phyloP scores from a whole-genome alignment of 2,329 filamentous ascomycete species.

The Exophiala dermatitidis region DNA sequence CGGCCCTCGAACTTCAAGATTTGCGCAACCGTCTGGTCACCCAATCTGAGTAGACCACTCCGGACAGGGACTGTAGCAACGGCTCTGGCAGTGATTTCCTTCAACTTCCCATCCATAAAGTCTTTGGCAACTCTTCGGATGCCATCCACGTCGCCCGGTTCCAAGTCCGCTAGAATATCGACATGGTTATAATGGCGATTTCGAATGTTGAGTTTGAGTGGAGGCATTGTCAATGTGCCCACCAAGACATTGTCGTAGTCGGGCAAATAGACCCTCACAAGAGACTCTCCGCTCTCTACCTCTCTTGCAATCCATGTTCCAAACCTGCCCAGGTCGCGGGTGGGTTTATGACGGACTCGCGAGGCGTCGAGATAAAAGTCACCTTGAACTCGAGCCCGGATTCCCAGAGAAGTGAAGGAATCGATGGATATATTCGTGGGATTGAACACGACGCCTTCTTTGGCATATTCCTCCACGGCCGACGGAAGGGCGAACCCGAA shows the following conservation, averaged over 20 bases:
- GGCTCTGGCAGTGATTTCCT: constrained; percentile 63
- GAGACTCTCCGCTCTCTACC: constrained; percentile 65
- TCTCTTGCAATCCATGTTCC: constrained; percentile 73
- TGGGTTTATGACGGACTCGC: constrained; percentile 61
- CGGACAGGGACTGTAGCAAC: constrained; percentile 66
- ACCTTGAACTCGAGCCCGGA: constrained; percentile 72
- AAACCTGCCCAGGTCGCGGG: constrained; percentile 67
- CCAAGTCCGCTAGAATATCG: constrained; percentile 70
- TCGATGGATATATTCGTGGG: constrained; percentile 79
- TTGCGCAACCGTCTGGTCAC: constrained; percentile 67
- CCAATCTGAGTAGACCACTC: constrained; percentile 71
- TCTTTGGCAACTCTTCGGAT: constrained; percentile 77
- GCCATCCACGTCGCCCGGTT: constrained; percentile 67
- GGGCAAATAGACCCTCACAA: constrained; percentile 70
- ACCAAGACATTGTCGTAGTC: constrained; percentile 72
- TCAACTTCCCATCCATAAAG: constrained; percentile 74
- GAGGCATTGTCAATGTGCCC: constrained; percentile 69
- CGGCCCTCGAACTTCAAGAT: constrained; percentile 41
- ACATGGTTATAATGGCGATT: constrained; percentile 71
- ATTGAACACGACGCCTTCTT: constrained; percentile 72
- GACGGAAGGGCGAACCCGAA: constrained; percentile 76
- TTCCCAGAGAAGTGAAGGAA: constrained; percentile 70
- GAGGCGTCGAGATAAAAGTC: constrained; percentile 73
- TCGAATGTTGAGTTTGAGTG: constrained; percentile 65
- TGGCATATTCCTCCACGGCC: constrained; percentile 75